Evolutionary conservation across 768 basidiomycete genomes (phyloP), one percentile per base, ranked within the genome.

Genomic region (Plicaturopsis crispa): DNA sequence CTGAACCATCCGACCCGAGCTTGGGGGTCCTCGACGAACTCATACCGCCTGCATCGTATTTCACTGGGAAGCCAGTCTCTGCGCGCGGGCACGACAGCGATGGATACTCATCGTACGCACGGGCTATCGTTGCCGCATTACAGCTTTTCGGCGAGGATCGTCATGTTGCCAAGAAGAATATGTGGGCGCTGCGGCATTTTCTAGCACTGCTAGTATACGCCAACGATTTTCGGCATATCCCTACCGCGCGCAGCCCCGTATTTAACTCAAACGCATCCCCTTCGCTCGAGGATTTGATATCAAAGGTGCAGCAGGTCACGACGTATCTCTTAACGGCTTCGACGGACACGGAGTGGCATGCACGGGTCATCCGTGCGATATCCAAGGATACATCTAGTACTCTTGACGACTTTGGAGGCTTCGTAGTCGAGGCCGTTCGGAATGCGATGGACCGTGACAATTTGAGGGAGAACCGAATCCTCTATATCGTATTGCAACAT

Each of bases 131-230:
- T 24, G 78, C 77, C 0, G 56, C 87, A 4, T 55, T 88, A 2
- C 61, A 70, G 1, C 54, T 75, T 19, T 63, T 88, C 40, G 47
- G 62, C 4, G 62, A 71, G 5, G 75, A 88, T 46, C 76, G 87
- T 24, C 62, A 72, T n/a, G 45, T 71, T 1, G 77, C 81, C 3
- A 73, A 66, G 35, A 59, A 62, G 12, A 72, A 84, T 36, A 48
- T 76, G 0, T 84, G 83, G 80, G 69, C 74, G 0, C 53, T 97
- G 4, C 72, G 75, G 6, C 84, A 90, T 52, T 62, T 90, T 38
- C 57, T 86, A 6, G 69, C 74, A 0, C 63, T 90, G 17, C 63
- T 67, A 1, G 53, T 79, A 4, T 80, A 80, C 42, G 78, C 79
- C 1, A 62, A 72, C 22, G 87, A 92, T 51, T 62, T 70, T 14